Evolutionary conservation across 192 early-diverging fungal species (phyloP).

Genomic region (Phlyctochytrium arcticum): DNA sequence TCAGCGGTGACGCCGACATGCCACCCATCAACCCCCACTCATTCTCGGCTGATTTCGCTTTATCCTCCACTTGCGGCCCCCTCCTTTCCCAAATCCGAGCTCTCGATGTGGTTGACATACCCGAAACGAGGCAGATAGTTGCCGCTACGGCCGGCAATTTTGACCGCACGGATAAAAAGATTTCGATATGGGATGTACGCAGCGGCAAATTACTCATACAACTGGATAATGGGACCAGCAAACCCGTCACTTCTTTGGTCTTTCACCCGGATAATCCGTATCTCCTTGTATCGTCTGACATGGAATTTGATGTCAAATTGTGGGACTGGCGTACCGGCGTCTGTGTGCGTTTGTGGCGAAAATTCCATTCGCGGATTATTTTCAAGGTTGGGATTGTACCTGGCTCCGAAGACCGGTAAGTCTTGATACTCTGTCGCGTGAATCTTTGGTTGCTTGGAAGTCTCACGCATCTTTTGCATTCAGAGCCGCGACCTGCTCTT

Average conservation of each 20-base stretch:
- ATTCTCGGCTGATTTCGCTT: constrained; percentile 39
- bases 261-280: constrained; percentile 41
- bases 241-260: constrained; percentile 36
- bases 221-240: constrained; percentile 49
- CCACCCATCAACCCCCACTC: constrained; percentile 29
- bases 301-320: constrained; percentile 58
- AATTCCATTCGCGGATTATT: constrained; percentile 50
- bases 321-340: constrained; percentile 46
- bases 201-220: constrained; percentile 32
- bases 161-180: constrained; percentile 40
- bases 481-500: constrained; percentile 52
- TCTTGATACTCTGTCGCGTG: no score
- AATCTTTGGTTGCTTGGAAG: no score
- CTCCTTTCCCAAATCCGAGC: constrained; percentile 30
- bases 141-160: constrained; percentile 43
- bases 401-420: constrained; percentile 33
- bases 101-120: constrained; percentile 31
- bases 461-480: no score
- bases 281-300: constrained; percentile 44
- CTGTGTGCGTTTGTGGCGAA: constrained; percentile 39
- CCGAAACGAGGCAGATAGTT: constrained; percentile 35
- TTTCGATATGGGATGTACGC: constrained; percentile 49
- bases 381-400: constrained; percentile 41
- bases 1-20: constrained; percentile 23
- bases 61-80: constrained; percentile 41